phyloP scores from a whole-genome alignment of 164 flowering plant genomes.

The Macadamia integrifolia region DNA sequence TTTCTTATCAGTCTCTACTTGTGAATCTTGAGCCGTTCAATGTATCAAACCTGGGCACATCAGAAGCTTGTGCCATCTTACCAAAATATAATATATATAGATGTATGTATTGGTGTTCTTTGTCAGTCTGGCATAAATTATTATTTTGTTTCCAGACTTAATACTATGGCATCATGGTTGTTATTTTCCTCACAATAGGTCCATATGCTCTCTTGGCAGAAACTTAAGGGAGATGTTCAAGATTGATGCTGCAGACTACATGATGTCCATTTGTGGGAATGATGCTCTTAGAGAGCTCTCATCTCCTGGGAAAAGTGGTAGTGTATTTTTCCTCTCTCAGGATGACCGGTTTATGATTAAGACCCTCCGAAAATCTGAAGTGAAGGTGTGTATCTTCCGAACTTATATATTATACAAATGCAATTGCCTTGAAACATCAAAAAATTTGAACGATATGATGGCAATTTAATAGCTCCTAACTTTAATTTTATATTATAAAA shows the following conservation, averaged over 20 bases:
- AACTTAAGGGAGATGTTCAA: conserved; percentile 94
- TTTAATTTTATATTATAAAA: no score
- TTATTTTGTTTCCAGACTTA: background rate
- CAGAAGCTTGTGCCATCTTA: background rate
- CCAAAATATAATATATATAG: no score
- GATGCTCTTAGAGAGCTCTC: conserved; percentile 95
- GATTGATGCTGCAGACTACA: conserved; percentile 97
- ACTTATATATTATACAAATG: background rate
- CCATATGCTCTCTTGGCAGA: conserved; percentile 27
- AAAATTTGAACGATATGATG: no score
- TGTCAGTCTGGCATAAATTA: no score
- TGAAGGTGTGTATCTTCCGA: conserved; percentile 52
- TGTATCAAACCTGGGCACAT: background rate
- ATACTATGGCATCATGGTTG: background rate
- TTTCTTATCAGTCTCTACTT: background rate
- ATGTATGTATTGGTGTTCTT: no score
- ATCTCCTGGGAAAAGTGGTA: conserved; percentile 99
- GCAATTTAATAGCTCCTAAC: no score
- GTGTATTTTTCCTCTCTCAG: conserved; percentile 89
- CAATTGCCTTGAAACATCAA: no score
- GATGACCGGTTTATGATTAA: conserved; percentile 99
- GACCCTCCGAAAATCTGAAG: conserved; percentile 94
- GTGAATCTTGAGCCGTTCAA: background rate
- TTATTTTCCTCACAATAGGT: background rate
- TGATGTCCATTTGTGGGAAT: conserved; percentile 99